phyloP scores from a whole-genome alignment of 2,329 filamentous ascomycete genomes.

The Diaporthe longicolla region DNA sequence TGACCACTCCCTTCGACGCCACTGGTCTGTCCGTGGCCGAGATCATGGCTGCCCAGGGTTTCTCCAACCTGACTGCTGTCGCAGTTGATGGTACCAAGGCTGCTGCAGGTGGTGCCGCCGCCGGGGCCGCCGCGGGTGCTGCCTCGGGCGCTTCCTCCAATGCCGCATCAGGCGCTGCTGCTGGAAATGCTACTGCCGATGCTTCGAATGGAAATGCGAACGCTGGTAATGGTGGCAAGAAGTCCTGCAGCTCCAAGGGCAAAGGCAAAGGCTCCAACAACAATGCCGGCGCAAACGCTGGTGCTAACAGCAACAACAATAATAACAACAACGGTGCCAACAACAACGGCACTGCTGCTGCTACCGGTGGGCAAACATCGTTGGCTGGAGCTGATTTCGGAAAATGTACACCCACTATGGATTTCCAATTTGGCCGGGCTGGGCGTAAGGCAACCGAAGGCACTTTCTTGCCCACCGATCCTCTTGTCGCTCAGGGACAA shows the following conservation, averaged over 20 bases:
- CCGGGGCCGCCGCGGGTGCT: neutral
- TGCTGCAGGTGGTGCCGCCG: neutral
- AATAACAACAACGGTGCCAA: slow-evolving; percentile 41
- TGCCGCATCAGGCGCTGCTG: neutral
- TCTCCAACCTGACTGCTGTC: slow-evolving; percentile 67
- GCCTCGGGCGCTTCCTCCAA: neutral
- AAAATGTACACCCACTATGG: slow-evolving; percentile 64
- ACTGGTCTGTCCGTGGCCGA: slow-evolving; percentile 76
- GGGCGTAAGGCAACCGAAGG: slow-evolving; percentile 65
- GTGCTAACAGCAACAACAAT: neutral
- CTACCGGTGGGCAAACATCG: slow-evolving; percentile 35
- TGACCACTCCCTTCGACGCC: slow-evolving; percentile 68
- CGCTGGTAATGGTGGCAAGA: slow-evolving; percentile 16
- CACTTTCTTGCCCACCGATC: slow-evolving; percentile 72
- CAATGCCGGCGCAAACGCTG: neutral
- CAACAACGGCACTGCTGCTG: slow-evolving; percentile 46
- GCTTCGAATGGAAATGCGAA: slow-evolving; percentile 25
- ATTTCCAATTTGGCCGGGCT: slow-evolving; percentile 68
- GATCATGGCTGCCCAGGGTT: slow-evolving; percentile 72
- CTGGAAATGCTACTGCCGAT: slow-evolving; percentile 12
- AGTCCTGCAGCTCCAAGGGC: slow-evolving; percentile 17
- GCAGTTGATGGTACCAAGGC: slow-evolving; percentile 50
- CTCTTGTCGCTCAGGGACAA: slow-evolving; percentile 66
- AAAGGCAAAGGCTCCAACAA: slow-evolving; percentile 31
- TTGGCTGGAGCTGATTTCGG: slow-evolving; percentile 62